Conservation (phyloP, 495 filamentous ascomycete genomes). For the Talaromyces adpressus region DNA sequence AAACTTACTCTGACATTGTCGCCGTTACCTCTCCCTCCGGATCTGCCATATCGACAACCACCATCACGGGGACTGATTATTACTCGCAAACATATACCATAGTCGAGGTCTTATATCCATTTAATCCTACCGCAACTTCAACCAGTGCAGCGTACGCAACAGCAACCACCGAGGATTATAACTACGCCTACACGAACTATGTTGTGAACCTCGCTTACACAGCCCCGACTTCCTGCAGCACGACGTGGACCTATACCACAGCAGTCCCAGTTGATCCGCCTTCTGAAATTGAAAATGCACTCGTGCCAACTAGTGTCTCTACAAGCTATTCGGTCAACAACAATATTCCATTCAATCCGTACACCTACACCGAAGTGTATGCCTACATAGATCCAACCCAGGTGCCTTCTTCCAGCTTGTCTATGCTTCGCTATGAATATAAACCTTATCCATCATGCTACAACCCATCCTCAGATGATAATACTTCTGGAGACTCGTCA, state of each 20-base stretch:
- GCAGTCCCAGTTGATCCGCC: conserved; percentile 16
- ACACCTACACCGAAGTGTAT: conserved; percentile 22
- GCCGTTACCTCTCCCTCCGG: conserved; percentile 22
- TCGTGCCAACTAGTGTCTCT: conserved; percentile 18
- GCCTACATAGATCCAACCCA: conserved; percentile 26
- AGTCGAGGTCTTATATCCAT: conserved; percentile 26
- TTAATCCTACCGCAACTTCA: conserved; percentile 11
- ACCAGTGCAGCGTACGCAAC: conserved; percentile 12
- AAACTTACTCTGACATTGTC: conserved; percentile 15
- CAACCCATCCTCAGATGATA: conserved; percentile 6
- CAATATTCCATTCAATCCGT: conserved; percentile 17
- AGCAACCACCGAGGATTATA: conserved; percentile 9
- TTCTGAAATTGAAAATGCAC: conserved; percentile 6
- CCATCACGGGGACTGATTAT: conserved; percentile 14
- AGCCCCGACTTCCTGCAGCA: conserved; percentile 27
- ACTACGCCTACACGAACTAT: conserved; percentile 20
- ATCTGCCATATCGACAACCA: conserved; percentile 23
- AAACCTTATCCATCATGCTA: conserved; percentile 10
- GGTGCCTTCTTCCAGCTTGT: conserved; percentile 18
- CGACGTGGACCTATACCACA: conserved; percentile 23
- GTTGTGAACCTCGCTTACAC: conserved; percentile 28
- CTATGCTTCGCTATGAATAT: conserved; percentile 17
- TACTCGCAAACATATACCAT: conserved; percentile 21
- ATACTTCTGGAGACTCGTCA: conserved; percentile 7
- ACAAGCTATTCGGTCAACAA: conserved; percentile 26